Evolutionary conservation across 2,329 filamentous ascomycete species (phyloP).

Genomic region (Epichloe gansuensis): DNA sequence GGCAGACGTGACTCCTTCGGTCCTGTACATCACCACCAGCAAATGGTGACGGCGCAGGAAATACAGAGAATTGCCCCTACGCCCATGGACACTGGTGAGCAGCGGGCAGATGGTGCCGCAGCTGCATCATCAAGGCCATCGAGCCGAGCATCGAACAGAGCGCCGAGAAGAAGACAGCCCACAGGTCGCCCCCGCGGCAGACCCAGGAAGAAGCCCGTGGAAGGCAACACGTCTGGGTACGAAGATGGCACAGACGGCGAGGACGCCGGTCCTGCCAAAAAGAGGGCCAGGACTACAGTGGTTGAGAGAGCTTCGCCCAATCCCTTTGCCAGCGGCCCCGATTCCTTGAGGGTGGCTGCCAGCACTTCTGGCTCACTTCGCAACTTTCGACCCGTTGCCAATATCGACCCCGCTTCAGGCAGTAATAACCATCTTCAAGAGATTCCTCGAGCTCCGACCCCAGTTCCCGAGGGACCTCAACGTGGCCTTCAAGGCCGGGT

Average conservation of each 20-base stretch:
- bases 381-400: constrained; percentile 61
- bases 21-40: constrained; percentile 10
- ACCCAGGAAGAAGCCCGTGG: constrained; percentile 40
- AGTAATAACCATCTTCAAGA: constrained; percentile 50
- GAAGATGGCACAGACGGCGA: constrained; percentile 55
- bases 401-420: constrained; percentile 25
- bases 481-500: constrained; percentile 18
- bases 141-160: constrained; percentile 44
- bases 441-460: constrained; percentile 64
- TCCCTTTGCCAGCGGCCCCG: constrained; percentile 60
- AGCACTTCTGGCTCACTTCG: constrained; percentile 83
- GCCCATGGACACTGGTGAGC: constrained; percentile 15
- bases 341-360: constrained; percentile 79
- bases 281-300: constrained; percentile 68
- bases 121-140: constrained; percentile 40
- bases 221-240: constrained; percentile 62
- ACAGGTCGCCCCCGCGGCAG: constrained; percentile 45
- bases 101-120: constrained; percentile 10
- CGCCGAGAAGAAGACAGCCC: constrained; percentile 26
- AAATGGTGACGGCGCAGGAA: constrained; percentile 14
- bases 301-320: constrained; percentile 54
- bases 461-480: constrained; percentile 44
- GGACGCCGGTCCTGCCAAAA: constrained; percentile 40
- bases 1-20: constrained; percentile 18
- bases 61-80: constrained; percentile 24